A percentile compares a stretch with the other conserved stretches of the same genome.
phyloP scores from a whole-genome alignment of 2,329 filamentous ascomycete genomes.

The Scortechinia acanthostroma region DNA sequence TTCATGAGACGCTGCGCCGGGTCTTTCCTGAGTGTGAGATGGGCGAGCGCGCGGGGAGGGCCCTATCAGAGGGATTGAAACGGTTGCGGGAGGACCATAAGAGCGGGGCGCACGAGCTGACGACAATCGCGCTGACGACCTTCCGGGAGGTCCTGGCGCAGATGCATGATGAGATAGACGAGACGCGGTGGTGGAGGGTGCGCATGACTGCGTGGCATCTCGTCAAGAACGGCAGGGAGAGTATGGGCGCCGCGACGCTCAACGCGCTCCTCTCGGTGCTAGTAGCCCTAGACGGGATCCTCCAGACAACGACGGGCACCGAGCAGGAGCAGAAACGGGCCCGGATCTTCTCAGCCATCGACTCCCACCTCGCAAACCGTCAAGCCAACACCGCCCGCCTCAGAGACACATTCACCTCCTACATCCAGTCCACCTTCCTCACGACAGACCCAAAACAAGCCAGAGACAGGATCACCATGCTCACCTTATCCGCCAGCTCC shows the following conservation, averaged over 20 bases:
- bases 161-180: slow-evolving; percentile 14
- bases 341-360: slow-evolving; percentile 12
- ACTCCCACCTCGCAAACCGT: slow-evolving; percentile 12
- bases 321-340: slow-evolving; percentile 12
- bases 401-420: slow-evolving; percentile 7
- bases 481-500: slow-evolving; percentile 58
- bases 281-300: slow-evolving; percentile 19
- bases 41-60: slow-evolving; percentile 29
- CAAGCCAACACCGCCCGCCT: neutral
- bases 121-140: slow-evolving; percentile 37
- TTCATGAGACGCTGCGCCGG: slow-evolving; percentile 47
- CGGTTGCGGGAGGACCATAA: slow-evolving; percentile 44
- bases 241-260: slow-evolving; percentile 56
- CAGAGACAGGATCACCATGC: slow-evolving; percentile 28
- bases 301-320: slow-evolving; percentile 10
- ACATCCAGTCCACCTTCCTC: slow-evolving; percentile 14
- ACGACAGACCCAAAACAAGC: slow-evolving; percentile 9
- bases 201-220: slow-evolving; percentile 54
- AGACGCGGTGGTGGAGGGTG: slow-evolving; percentile 45
- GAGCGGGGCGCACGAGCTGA: slow-evolving; percentile 52
- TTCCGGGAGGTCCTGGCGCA: slow-evolving; percentile 35
- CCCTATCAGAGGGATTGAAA: slow-evolving; percentile 36
- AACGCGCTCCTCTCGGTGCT: slow-evolving; percentile 37
- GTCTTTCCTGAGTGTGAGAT: slow-evolving; percentile 51
- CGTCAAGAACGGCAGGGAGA: slow-evolving; percentile 58